phyloP scores from a whole-genome alignment of 495 filamentous ascomycete genomes.

The Baudoinia panamericana region DNA sequence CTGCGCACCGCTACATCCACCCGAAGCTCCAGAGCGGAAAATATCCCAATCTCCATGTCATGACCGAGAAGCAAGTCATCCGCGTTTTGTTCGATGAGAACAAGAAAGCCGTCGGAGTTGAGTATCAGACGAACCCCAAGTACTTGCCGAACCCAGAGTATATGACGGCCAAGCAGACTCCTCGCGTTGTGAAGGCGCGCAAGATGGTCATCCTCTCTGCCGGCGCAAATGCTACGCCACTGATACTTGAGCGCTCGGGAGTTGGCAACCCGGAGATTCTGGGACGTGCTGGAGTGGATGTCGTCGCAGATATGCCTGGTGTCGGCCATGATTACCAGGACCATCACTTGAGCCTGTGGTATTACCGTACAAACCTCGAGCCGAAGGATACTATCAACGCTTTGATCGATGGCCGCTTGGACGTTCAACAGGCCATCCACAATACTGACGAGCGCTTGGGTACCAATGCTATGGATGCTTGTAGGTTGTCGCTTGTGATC shows the following conservation, averaged over 20 bases:
- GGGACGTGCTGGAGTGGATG: conserved; percentile 9
- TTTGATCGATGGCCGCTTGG: conserved; percentile 27
- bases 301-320: conserved; percentile 21
- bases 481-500: too few species aligned
- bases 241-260: conserved; percentile 26
- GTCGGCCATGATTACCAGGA: conserved; percentile 25
- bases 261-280: conserved; percentile 22
- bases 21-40: conserved; percentile 26
- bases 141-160: conserved; percentile 15
- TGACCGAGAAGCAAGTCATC: conserved; percentile 20
- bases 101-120: conserved; percentile 21
- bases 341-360: conserved; percentile 19
- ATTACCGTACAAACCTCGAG: conserved; percentile 19
- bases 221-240: conserved; percentile 25
- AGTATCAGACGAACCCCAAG: conserved; percentile 17
- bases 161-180: conserved; percentile 17
- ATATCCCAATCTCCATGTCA: conserved; percentile 24
- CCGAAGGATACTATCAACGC: conserved; percentile 19
- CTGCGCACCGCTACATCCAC: conserved; percentile 29
- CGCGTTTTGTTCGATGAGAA: conserved; percentile 18
- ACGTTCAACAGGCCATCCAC: conserved; percentile 22
- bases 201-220: conserved; percentile 26
- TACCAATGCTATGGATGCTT: conserved; percentile 39
- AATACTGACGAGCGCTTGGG: conserved; percentile 27
- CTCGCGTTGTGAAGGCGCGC: conserved; percentile 29